Evolutionary conservation across 2,329 filamentous ascomycete species (phyloP), one percentile per base, ranked within the genome.

Genomic region (Colletotrichum cereale): DNA sequence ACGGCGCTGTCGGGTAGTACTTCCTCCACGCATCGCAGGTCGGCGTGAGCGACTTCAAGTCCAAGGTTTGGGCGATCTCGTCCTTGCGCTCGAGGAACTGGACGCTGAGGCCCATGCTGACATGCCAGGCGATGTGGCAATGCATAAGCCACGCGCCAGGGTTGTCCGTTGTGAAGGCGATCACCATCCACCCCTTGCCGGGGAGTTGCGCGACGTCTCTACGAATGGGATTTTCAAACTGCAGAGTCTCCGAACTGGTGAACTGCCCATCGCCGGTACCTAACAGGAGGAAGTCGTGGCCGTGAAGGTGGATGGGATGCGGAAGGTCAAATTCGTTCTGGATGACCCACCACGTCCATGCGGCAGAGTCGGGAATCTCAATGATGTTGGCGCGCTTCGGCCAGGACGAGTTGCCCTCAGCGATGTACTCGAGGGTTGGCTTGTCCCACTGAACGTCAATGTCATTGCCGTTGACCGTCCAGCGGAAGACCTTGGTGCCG

Each of bases 221-320:
- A 1, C 86, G 79, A 2, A 82, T 80, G 4, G 85, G 85, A 63
- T 86, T 87, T 21, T 76, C 53, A 14, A 75, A 79, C 70, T 78
- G 80, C 12, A 82, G 78, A 11, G 62, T 68, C 40, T 34, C 40
- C 68, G 64, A 47, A 24, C 61, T 55, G 40, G 61, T 47, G 62
- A 78, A 78, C 5, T 21, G 21, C 34, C 75, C 76, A 7, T 61
- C 62, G 34, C 66, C 62, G 8, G 67, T 62, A 14, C 78, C 80
- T 0, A 82, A 76, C 29, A 82, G 66, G 14, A 77, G 66, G 71
- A 80, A 80, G 72, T 82, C 80, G 68, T 82, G 80, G 16, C 85
- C 85, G 77, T 88, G 86, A 26, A 88, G 78, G 77, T 88, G 86
- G 76, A 86, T 84, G 0, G 84, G 84, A 72, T 86, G 85, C 26